Percentiles rank a stretch among this genome's conserved stretches.
These are phyloP conservation scores for Aspergillus sergii DNA, from an alignment of 2,329 filamentous ascomycete genomes.

Conservation along the genomic window DNA sequence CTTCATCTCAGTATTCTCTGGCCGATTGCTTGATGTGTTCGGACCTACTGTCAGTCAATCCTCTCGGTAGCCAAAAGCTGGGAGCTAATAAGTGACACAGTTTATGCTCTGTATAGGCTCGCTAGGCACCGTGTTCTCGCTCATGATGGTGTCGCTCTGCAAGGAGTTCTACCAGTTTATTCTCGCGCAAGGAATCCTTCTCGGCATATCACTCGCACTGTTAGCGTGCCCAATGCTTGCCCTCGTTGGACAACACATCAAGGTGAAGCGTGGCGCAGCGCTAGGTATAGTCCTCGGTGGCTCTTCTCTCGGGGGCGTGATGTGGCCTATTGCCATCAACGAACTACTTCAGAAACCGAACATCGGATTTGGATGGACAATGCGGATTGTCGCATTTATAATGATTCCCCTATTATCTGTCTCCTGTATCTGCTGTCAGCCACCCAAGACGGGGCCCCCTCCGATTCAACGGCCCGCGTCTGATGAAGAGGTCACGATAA, in stretches of 20 bases:
- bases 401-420: conserved; percentile 42
- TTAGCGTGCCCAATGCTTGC: conserved; percentile 34
- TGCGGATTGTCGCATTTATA: conserved; percentile 43
- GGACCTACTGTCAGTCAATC: conserved; percentile 30
- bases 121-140: conserved; percentile 29
- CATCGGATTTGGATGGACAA: conserved; percentile 41
- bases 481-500: not conserved
- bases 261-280: conserved; percentile 31
- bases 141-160: conserved; percentile 44
- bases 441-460: conserved; percentile 3
- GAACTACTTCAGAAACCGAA: conserved; percentile 28
- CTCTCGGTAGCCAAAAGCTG: not conserved
- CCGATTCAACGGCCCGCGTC: not conserved
- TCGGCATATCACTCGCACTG: conserved; percentile 35
- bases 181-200: conserved; percentile 40
- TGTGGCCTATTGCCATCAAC: conserved; percentile 39
- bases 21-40: conserved; percentile 34
- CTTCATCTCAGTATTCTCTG: conserved; percentile 28
- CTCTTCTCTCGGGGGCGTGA: conserved; percentile 38
- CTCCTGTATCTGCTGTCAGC: conserved; percentile 26
- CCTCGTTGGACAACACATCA: conserved; percentile 34
- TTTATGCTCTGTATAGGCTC: conserved; percentile 32
- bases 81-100: conserved; percentile 16
- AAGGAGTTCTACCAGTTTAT: conserved; percentile 41
- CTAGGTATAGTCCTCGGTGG: conserved; percentile 37